Conservation (phyloP, 2,329 filamentous ascomycete genomes). For the Aspergillus tanneri region DNA sequence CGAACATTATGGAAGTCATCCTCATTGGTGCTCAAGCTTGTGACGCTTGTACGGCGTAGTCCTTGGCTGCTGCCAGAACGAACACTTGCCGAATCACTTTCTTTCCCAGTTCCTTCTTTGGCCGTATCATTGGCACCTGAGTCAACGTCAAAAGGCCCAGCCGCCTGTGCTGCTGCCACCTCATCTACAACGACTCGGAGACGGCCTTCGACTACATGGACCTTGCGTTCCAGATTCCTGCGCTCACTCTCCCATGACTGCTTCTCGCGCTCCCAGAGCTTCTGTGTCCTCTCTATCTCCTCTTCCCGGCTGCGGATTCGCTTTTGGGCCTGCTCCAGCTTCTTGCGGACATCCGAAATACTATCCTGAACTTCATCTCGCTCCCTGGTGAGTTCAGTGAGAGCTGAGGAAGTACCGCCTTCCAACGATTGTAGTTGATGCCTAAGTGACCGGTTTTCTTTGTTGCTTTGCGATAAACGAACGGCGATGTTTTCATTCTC, state of each 20-base stretch:
- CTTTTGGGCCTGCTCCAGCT: slow-evolving; percentile 75
- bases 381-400: slow-evolving; percentile 80
- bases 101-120: slow-evolving; percentile 51
- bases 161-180: slow-evolving; percentile 54
- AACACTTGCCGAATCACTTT: slow-evolving; percentile 70
- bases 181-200: slow-evolving; percentile 83
- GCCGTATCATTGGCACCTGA: slow-evolving; percentile 63
- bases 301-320: slow-evolving; percentile 78
- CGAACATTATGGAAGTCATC: slow-evolving; percentile 59
- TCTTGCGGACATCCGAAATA: slow-evolving; percentile 68
- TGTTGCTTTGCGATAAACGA: slow-evolving; percentile 62
- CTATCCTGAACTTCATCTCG: slow-evolving; percentile 78
- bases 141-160: slow-evolving; percentile 30
- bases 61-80: slow-evolving; percentile 63
- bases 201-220: slow-evolving; percentile 86
- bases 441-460: slow-evolving; percentile 77
- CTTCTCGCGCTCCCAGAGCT: slow-evolving; percentile 80
- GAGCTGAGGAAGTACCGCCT: slow-evolving; percentile 79
- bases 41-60: slow-evolving; percentile 59
- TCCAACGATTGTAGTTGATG: slow-evolving; percentile 84
- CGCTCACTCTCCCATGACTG: slow-evolving; percentile 81
- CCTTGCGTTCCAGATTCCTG: slow-evolving; percentile 75
- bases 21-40: slow-evolving; percentile 52
- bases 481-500: slow-evolving; percentile 72
- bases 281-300: slow-evolving; percentile 73